Evolutionary conservation across 1,139 yeast species (phyloP), one percentile per base, ranked within the genome.

Genomic region (Candida tetrigidarum): DNA sequence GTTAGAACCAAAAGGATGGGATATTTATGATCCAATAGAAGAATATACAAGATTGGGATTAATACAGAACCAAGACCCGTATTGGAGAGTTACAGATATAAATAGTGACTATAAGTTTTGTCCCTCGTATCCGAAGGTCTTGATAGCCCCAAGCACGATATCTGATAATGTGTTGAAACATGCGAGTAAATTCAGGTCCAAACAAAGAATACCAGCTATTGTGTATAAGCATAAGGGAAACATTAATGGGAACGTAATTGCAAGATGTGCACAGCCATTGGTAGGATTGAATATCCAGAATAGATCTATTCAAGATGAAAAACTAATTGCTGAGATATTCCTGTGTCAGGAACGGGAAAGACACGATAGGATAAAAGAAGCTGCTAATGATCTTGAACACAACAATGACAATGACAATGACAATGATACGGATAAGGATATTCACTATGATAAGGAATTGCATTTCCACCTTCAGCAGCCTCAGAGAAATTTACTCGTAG

Each of bases 281-380:
- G 95, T 92, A 1, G 99, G 99, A 0, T 58, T 93, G 19, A 91
- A 90, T 50, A 51, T 74, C 15, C 96, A 92, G 60, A 83, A 84
- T 53, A 71, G 98, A 39, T 90, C 96, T 1, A 77, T 89, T 16
- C 99, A 93, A 63, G 99, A 93, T 68, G 99, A 93, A 59, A 86
- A 81, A 53, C 66, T 93, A 37, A 75, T 92, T 4, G 71, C 74
- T 10, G 96, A 91, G 50, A 83, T 89, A 15, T 91, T 92, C 61
- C 70, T 68, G 38, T 71, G 66, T 34, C 80, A 74, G 48, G 69
- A 67, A 38, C 49, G 55, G 11, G 76, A 73, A 41, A 51, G 77
- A 14, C 40, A 47, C 10, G 51, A 43, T 3, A 50, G 35, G 5
- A 37, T 57, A 35, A 42, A 43, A 16, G 55, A 54, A 27, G 57